These are phyloP conservation scores for Cadophora luteo-olivacea DNA, from an alignment of 2,329 filamentous ascomycete genomes.

Conservation along the genomic window DNA sequence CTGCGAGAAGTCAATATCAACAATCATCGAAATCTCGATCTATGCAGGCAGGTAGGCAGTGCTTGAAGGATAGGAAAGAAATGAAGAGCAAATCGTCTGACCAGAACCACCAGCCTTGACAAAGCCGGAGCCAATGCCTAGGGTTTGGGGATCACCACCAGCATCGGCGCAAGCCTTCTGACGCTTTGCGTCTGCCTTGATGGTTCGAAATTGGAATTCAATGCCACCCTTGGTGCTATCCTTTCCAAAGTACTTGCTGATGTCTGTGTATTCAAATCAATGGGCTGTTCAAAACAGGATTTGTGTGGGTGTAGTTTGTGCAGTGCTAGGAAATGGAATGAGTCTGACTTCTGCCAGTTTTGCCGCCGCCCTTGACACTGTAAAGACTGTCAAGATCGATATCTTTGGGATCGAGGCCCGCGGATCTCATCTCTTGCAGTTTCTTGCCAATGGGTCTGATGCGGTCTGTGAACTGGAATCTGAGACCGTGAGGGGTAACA, in stretches of 20 bases:
- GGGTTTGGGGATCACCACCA: slow-evolving; percentile 52
- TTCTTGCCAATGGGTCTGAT: slow-evolving; percentile 59
- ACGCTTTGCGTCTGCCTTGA: slow-evolving; percentile 59
- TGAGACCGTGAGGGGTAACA: slow-evolving; percentile 32
- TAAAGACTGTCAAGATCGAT: slow-evolving; percentile 33
- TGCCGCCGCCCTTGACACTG: slow-evolving; percentile 23
- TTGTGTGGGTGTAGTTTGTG: slow-evolving; percentile 8
- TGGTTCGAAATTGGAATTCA: slow-evolving; percentile 64
- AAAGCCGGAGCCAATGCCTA: slow-evolving; percentile 31
- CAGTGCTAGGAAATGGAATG: slow-evolving; percentile 5
- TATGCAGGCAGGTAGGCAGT: slow-evolving; percentile 14
- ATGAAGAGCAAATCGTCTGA: slow-evolving; percentile 21
- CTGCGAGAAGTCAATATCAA: slow-evolving; percentile 35
- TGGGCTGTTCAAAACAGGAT: slow-evolving; percentile 19
- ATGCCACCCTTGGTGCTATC: slow-evolving; percentile 63
- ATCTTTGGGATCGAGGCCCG: slow-evolving; percentile 51
- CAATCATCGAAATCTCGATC: slow-evolving; percentile 7
- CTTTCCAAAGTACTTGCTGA: slow-evolving; percentile 62
- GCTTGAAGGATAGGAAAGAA: slow-evolving; percentile 11
- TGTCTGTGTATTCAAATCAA: slow-evolving; percentile 52
- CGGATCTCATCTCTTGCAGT: slow-evolving; percentile 53
- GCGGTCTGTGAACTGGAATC: slow-evolving; percentile 34
- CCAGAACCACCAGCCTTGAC: slow-evolving; percentile 13
- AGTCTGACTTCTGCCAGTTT: slow-evolving; percentile 20
- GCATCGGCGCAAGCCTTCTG: slow-evolving; percentile 53